Percentiles rank a stretch among this genome's conserved stretches.
These are phyloP conservation scores for Pseudopediastrum boryanum DNA, from an alignment of 139 green algal genomes.

Conservation along the genomic window DNA sequence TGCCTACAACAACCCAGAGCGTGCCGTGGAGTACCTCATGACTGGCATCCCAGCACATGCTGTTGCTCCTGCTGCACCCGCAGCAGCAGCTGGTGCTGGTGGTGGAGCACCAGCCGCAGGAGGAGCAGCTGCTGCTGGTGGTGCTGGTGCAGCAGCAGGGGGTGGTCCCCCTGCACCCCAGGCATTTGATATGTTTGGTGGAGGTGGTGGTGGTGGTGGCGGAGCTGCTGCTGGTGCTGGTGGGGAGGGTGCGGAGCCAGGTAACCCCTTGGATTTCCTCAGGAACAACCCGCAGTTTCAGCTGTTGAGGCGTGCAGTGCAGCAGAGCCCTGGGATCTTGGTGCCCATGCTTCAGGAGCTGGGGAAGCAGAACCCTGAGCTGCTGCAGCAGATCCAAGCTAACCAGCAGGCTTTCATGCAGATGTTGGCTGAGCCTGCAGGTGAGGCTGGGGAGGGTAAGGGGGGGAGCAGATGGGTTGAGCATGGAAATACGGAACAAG, in stretches of 20 bases:
- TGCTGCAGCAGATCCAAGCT: conserved; percentile 84
- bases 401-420: conserved; percentile 89
- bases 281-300: conserved; percentile 86
- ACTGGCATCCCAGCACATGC: conserved; percentile 61
- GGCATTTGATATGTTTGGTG: conserved; percentile 93
- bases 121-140: conserved; percentile 19
- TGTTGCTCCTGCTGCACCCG: conserved; percentile 28
- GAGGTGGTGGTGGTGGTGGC: conserved; percentile 31
- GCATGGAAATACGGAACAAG: no score
- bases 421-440: conserved; percentile 75
- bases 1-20: conserved; percentile 99
- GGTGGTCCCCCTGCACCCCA: conserved; percentile 63
- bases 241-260: conserved; percentile 29
- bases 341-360: conserved; percentile 94
- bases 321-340: conserved; percentile 89
- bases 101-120: conserved; percentile 31
- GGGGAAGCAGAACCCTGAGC: conserved; percentile 67
- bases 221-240: conserved; percentile 31
- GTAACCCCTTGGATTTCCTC: conserved; percentile 81
- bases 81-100: conserved; percentile 25
- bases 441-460: conserved; percentile 37
- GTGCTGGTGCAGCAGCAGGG: background rate
- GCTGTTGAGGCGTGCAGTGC: conserved; percentile 85
- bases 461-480: no score
- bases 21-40: conserved; percentile 99